Conservation (phyloP, 495 filamentous ascomycete genomes). For the Pseudevernia furfuracea region DNA sequence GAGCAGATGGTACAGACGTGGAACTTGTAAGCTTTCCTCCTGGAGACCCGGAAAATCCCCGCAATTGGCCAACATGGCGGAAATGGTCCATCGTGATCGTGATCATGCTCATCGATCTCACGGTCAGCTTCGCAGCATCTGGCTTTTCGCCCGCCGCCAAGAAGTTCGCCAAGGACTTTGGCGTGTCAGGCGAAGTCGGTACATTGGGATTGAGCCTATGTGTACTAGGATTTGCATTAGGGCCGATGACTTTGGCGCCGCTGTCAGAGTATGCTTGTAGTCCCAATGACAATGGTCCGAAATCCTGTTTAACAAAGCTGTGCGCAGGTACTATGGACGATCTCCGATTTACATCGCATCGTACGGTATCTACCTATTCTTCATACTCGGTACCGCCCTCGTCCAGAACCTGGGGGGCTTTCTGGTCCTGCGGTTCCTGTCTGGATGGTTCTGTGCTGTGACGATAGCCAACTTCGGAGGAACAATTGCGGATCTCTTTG, state of each 20-base stretch:
- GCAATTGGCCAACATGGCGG: constrained; percentile 39
- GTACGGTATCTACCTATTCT: constrained; percentile 29
- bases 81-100: constrained; percentile 44
- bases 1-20: constrained; percentile 20
- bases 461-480: constrained; percentile 29
- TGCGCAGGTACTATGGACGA: constrained; percentile 27
- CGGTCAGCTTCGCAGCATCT: constrained; percentile 39
- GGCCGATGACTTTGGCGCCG: constrained; percentile 37
- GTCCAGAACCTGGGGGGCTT: constrained; percentile 28
- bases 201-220: constrained; percentile 40
- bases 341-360: constrained; percentile 30
- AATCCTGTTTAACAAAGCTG: constrained; percentile 18
- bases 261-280: constrained; percentile 31
- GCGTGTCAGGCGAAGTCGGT: constrained; percentile 37
- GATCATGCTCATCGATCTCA: constrained; percentile 40
- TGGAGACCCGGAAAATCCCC: constrained; percentile 38
- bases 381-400: constrained; percentile 28
- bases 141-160: constrained; percentile 37
- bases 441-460: constrained; percentile 28
- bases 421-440: constrained; percentile 25
- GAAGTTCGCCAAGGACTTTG: constrained; percentile 36
- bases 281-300: constrained; percentile 23
- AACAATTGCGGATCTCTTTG: constrained; percentile 25
- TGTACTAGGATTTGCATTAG: constrained; percentile 34
- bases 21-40: constrained; percentile 33